These are phyloP conservation scores for Thoreauomyces humboldtii DNA, from an alignment of 192 early-diverging fungal species.

Conservation along the genomic window DNA sequence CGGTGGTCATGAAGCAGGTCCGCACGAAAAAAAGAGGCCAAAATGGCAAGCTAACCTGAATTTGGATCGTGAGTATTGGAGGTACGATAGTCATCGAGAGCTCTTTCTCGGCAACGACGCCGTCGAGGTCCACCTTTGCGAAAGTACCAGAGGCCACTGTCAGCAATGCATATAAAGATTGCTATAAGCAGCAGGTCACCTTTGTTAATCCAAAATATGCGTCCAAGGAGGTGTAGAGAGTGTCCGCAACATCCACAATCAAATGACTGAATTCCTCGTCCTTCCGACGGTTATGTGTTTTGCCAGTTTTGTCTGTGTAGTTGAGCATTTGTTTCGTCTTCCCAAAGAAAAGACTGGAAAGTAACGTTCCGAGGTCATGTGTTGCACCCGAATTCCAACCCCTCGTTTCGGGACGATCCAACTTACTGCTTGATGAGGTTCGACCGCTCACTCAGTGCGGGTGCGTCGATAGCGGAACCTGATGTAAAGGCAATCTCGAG, in stretches of 20 bases:
- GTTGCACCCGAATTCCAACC: too few relatives aligned
- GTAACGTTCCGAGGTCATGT: too few relatives aligned
- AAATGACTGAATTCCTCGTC: conserved; percentile 38
- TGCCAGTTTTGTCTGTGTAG: conserved; percentile 14
- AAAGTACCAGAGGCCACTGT: not conserved
- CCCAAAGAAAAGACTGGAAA: conserved; percentile 35
- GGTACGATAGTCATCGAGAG: conserved; percentile 26
- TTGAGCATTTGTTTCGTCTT: conserved; percentile 30
- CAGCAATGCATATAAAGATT: too few relatives aligned
- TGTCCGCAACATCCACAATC: conserved; percentile 29
- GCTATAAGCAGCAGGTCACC: too few relatives aligned
- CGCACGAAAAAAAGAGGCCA: too few relatives aligned
- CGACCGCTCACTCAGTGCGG: too few relatives aligned
- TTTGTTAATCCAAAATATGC: conserved; percentile 24
- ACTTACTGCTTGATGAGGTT: too few relatives aligned
- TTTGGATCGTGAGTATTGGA: conserved; percentile 32
- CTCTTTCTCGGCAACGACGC: not conserved
- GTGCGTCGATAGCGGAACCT: not conserved
- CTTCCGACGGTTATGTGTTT: conserved; percentile 18
- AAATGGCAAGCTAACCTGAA: conserved; percentile 21
- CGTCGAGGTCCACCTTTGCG: conserved; percentile 31
- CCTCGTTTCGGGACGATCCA: too few relatives aligned
- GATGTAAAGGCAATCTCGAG: conserved; percentile 22
- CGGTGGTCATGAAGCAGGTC: not conserved
- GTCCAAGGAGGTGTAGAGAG: conserved; percentile 34